Conservation (phyloP, 768 basidiomycete genomes). For the Boletellus ananas region DNA sequence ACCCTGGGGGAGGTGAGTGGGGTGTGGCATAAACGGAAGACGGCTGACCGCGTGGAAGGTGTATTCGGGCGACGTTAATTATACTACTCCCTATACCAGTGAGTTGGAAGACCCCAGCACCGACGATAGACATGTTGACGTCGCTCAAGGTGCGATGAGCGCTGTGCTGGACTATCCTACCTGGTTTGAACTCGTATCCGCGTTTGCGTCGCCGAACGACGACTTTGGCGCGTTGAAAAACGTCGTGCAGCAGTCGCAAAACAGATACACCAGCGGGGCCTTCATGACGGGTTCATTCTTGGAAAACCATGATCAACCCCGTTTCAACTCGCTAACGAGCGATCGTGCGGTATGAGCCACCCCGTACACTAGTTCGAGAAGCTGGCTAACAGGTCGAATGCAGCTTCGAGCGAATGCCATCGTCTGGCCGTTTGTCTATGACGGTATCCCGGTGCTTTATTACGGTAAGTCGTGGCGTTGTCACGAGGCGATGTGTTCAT, state of each 20-base stretch:
- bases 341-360: constrained; percentile 37
- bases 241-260: constrained; percentile 31
- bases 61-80: constrained; percentile 37
- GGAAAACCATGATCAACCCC: constrained; percentile 54
- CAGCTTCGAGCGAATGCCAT: constrained; percentile 46
- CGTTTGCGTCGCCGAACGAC: constrained; percentile 35
- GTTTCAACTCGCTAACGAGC: constrained; percentile 40
- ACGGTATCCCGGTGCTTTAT: constrained; percentile 50
- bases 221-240: constrained; percentile 32
- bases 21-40: constrained; percentile 28
- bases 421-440: constrained; percentile 47
- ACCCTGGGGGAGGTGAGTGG: constrained; percentile 47
- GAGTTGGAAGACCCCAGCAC: constrained; percentile 8
- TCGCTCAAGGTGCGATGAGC: constrained; percentile 37
- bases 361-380: too few relatives aligned
- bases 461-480: constrained; percentile 33
- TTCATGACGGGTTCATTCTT: constrained; percentile 46
- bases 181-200: constrained; percentile 41
- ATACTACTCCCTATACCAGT: constrained; percentile 41
- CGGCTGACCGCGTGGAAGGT: constrained; percentile 30
- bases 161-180: constrained; percentile 49
- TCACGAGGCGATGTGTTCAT: neutral
- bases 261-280: constrained; percentile 36
- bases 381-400: neutral
- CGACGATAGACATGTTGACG: neutral